Conservation (phyloP, 2,329 filamentous ascomycete genomes). For the Pseudogymnoascus sp. region DNA sequence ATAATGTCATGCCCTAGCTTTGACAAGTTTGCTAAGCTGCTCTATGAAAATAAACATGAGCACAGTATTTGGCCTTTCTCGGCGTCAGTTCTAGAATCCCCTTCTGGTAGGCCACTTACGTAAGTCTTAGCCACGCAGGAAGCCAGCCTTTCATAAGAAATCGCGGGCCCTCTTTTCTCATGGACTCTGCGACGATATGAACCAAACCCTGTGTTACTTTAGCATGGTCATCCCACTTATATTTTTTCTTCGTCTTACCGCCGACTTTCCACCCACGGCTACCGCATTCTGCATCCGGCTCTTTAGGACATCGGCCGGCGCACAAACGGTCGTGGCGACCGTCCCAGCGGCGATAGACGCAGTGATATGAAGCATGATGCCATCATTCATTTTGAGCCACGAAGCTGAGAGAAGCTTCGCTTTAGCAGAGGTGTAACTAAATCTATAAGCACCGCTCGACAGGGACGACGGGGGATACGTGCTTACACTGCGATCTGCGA, state of each 20-base stretch:
- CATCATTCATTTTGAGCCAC: slow-evolving; percentile 27
- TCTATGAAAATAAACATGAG: slow-evolving; percentile 41
- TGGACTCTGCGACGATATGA: slow-evolving; percentile 29
- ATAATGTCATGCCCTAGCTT: neutral
- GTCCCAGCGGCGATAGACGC: slow-evolving; percentile 38
- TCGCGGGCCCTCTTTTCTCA: slow-evolving; percentile 33
- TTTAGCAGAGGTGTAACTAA: neutral
- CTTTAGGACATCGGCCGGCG: slow-evolving; percentile 39
- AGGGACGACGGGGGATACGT: neutral
- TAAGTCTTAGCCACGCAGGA: slow-evolving; percentile 37
- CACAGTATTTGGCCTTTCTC: slow-evolving; percentile 35
- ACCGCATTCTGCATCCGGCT: slow-evolving; percentile 34
- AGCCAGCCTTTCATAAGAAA: slow-evolving; percentile 42
- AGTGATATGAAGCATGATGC: slow-evolving; percentile 34
- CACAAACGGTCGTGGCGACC: slow-evolving; percentile 39
- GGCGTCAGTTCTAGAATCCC: slow-evolving; percentile 12
- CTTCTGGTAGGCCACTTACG: slow-evolving; percentile 25
- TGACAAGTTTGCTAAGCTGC: slow-evolving; percentile 32
- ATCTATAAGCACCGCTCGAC: neutral
- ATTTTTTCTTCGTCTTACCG: slow-evolving; percentile 10
- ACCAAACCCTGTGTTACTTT: slow-evolving; percentile 25
- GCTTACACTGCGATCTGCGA: slow-evolving; percentile 37
- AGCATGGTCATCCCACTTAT: neutral
- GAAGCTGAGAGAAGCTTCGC: slow-evolving; percentile 13
- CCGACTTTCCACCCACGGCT: slow-evolving; percentile 14